Evolutionary conservation across 305 asterid genomes (phyloP), one percentile per base, ranked within the genome.

Genomic region (Solanum aculeatissimum): DNA sequence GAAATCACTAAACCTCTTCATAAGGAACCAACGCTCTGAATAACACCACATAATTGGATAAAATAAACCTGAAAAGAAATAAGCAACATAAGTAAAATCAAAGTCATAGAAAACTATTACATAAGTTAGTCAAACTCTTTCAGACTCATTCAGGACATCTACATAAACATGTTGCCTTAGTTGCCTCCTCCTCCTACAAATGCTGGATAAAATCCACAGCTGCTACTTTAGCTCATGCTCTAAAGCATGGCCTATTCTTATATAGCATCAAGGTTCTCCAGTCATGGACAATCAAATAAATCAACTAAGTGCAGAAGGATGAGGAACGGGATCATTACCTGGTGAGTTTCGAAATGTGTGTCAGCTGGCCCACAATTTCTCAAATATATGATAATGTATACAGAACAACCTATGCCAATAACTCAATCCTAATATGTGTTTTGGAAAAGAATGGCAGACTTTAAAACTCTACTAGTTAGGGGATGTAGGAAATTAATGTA

Each of bases 11-110:
- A 82, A 97, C 99, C 99, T 95, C 95, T 91, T 95, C 97, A 86
- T 92, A 97, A 49, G 98, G 98, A 86, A 91, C 88, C 96, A 97
- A 90, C 85, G 91, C 92, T 91, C 94, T 93, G 95, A 97, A 97
- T 88, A 97, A 90, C 82, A 92, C 97, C 89, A 95, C 98, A 84
- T 97, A 91, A 88, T 97, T 94, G 85, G 95, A 94, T 85, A 97
- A 90, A 88, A 95, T 82, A 90, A 97, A 97, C 97, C 99, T 95
- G 94, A 86, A 90, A 80, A 84, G 53, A 86, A 70, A 86, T 82
- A 83, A 85, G 83, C 79, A 85, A 78, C 89, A 86, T 58, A 53
- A 80, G 62, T 19, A 66, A 29, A 83, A 53, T 9, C 80, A 68
- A 51, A 80, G 15, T 15, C 57, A 60, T 42, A 27, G 74, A 12